Evolutionary conservation across 2,329 filamentous ascomycete species (phyloP), one percentile per base, ranked within the genome.

Genomic region (Aspergillus puulaauensis): DNA sequence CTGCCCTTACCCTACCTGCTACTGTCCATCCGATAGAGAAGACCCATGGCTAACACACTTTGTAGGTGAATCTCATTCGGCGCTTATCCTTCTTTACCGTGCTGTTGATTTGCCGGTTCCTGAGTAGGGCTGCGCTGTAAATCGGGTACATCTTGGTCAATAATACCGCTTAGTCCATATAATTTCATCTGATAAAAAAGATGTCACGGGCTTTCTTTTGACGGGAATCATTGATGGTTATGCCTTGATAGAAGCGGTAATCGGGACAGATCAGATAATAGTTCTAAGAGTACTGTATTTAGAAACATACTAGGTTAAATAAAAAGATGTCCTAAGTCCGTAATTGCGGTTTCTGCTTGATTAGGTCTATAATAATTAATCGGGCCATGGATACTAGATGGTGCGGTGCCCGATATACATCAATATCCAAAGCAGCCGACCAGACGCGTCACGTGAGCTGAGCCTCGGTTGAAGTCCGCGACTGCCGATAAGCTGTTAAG

Each of bases 51-150:
- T 70, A 65, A 68, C 37, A 33, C 49, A 47, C 17, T 49, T 33
- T 46, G 15, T 50, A 80, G 77, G 79, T 50, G 80, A 82, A 68
- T 79, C 77, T 50, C 79, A 81, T 64, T 81, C 79, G 41, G 79
- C 79, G 0, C 68, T 82, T 43, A 81, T 82, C 51, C 73, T 81
- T 48, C 75, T 82, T 17, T 82, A 82, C 62, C 74, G 77, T 52
- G 79, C 80, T 7, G 78, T 81, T 57, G 78, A 81, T 21, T 64
- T 82, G 48, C 79, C 79, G 6, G 75, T 73, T 51, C 70, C 70
- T 64, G 50, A 55, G 47, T 54, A 49, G 15, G 23, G 11, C 17
- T 4, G 39, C 12, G n/a, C 35, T 35, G 40, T n/a, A 52, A 24
- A 23, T 33, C 8, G 11, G 12, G 9, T 46, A 39, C 14, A 39